These are phyloP conservation scores for Talaromyces nanjingensis DNA, from an alignment of 495 filamentous ascomycete genomes.

Conservation along the genomic window DNA sequence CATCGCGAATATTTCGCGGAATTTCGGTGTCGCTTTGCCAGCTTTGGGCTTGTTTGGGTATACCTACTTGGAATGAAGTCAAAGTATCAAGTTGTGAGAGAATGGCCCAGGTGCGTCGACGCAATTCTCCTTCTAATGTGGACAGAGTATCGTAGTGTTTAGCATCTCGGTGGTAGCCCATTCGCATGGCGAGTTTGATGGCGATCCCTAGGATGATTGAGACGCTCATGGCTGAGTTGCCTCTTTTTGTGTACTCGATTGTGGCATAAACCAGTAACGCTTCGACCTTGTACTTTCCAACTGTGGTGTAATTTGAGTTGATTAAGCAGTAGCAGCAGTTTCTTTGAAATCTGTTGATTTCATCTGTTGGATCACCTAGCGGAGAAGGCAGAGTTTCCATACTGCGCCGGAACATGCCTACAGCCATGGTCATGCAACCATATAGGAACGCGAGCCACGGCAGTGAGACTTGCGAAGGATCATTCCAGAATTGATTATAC, in stretches of 20 bases:
- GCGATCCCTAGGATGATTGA: conserved; percentile 31
- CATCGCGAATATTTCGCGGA: conserved; percentile 36
- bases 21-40: conserved; percentile 36
- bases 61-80: conserved; percentile 38
- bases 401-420: conserved; percentile 22
- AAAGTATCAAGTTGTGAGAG: conserved; percentile 35
- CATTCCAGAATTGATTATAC: conserved; percentile 33
- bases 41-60: conserved; percentile 36
- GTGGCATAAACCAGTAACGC: conserved; percentile 32
- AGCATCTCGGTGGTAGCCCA: conserved; percentile 41
- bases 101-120: conserved; percentile 34
- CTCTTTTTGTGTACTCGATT: conserved; percentile 28
- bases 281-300: conserved; percentile 29
- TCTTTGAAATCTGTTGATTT: conserved; percentile 21
- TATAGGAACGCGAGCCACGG: conserved; percentile 34
- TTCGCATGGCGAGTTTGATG: conserved; percentile 35
- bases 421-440: conserved; percentile 24
- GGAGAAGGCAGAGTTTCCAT: conserved; percentile 21
- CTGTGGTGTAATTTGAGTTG: conserved; percentile 27
- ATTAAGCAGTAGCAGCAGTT: conserved; percentile 26
- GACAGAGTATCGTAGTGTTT: conserved; percentile 31
- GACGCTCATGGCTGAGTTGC: conserved; percentile 29
- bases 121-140: conserved; percentile 36
- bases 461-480: conserved; percentile 24
- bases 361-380: conserved; percentile 13